Evolutionary conservation across 768 basidiomycete genomes (phyloP), one percentile per base, ranked within the genome.

Genomic region (Tulasnella calospora): DNA sequence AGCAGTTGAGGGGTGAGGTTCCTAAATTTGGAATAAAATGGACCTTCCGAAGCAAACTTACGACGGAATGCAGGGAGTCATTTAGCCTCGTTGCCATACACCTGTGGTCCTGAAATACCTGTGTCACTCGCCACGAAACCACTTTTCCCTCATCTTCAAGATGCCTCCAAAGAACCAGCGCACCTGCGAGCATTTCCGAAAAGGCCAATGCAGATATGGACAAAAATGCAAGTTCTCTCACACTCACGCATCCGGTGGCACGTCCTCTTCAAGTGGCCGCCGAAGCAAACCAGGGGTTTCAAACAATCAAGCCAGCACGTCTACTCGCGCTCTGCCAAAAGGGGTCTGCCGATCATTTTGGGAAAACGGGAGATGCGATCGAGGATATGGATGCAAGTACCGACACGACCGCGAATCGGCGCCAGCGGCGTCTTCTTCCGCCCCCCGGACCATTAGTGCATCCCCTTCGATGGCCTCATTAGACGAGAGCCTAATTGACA

Each of bases 321-420:
- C 12, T 27, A 80, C 19, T 19, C 17, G 3, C 74, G 30, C 17
- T 35, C 35, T 77, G 23, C 86, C 87, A 3, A 79, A 35, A 23
- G 88, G 88, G 0, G 83, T 85, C 15, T 90, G 90, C 83, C 82
- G 80, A 33, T 87, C 82, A 80, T 90, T 83, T 81, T 90, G 88
- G 88, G 82, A 84, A 1, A 82, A 80, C 0, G 89, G 89, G 8
- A 83, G 78, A 51, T 90, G 89, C 82, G 85, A 80, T 23, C 82
- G 82, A 17, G 88, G 86, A 71, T 89, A 87, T 76, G 80, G 81
- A 0, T 90, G 89, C 82, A 83, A 80, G 46, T 89, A 82, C 80
- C 78, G 71, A 30, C 90, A 90, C 79, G 81, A 79, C 10, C 80
- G 9, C 21, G 10, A 23, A 51, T 51, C 23, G 47, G 47, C 19